phyloP scores from a whole-genome alignment of 2,329 filamentous ascomycete genomes.

The Penicillium sp. region DNA sequence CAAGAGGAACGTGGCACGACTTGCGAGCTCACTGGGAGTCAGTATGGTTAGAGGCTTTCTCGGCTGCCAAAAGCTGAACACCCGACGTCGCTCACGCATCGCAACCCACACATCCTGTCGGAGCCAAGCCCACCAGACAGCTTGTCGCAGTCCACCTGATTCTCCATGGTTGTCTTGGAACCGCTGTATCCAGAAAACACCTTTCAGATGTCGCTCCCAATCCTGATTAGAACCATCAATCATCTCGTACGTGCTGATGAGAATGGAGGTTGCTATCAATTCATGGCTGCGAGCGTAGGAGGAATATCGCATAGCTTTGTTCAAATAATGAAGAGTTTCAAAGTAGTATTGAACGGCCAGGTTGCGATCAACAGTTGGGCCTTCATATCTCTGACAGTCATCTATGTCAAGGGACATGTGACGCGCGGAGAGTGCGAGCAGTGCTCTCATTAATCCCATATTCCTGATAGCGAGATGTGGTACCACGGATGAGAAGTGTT shows the following conservation, averaged over 20 bases:
- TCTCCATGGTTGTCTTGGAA: constrained; percentile 61
- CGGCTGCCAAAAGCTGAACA: constrained; percentile 59
- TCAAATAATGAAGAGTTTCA: constrained; percentile 61
- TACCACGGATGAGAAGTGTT: constrained; percentile 11
- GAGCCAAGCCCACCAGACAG: constrained; percentile 66
- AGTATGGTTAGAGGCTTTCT: constrained; percentile 50
- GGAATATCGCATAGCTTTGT: constrained; percentile 56
- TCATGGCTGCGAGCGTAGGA: constrained; percentile 59
- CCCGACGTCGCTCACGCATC: constrained; percentile 56
- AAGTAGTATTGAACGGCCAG: constrained; percentile 57
- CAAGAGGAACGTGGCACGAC: constrained; percentile 54
- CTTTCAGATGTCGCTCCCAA: constrained; percentile 63
- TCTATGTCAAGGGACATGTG: constrained; percentile 3
- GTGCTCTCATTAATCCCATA: constrained; percentile 12
- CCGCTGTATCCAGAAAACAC: constrained; percentile 65
- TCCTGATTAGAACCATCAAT: constrained; percentile 56
- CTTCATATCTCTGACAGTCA: constrained; percentile 8
- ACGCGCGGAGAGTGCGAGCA: constrained; percentile 12
- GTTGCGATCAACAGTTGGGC: constrained; percentile 34
- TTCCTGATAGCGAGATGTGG: constrained; percentile 13
- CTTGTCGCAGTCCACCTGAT: constrained; percentile 54
- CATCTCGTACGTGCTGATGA: constrained; percentile 66
- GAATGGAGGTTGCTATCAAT: constrained; percentile 57
- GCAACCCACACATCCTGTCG: constrained; percentile 66
- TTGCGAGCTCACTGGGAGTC: constrained; percentile 54